A percentile compares a stretch with the other conserved stretches of the same genome.
Conservation (phyloP, 1,284 basidiomycete genomes). For the Microbotryomycetes sp. region DNA sequence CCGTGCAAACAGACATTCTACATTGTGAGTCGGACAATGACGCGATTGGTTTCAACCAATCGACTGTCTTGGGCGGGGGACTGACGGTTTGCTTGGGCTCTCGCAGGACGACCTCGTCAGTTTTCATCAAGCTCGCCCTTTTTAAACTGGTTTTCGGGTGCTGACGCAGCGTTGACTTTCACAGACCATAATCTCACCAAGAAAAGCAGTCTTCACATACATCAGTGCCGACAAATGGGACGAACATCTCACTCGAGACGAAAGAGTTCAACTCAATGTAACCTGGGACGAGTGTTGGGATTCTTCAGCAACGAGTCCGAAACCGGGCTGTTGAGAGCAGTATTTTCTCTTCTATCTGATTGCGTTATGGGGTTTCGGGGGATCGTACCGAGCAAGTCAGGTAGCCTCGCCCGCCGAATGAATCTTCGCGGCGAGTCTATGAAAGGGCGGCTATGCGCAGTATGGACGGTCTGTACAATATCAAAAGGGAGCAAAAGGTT, state of each 20-base stretch:
- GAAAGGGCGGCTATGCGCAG: no score
- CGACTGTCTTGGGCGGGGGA: not conserved
- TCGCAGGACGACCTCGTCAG: conserved; percentile 20
- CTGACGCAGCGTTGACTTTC: not conserved
- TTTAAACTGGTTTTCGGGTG: not conserved
- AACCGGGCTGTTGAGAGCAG: not conserved
- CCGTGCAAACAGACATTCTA: conserved; percentile 30
- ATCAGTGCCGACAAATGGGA: conserved; percentile 26
- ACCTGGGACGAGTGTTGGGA: conserved; percentile 15
- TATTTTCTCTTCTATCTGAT: no score
- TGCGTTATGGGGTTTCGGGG: no score
- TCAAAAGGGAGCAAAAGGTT: no score
- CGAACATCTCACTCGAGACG: conserved; percentile 9
- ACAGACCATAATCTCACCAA: conserved; percentile 15
- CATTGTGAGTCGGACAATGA: conserved; percentile 7
- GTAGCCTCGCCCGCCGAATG: no score
- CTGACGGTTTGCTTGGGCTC: not conserved
- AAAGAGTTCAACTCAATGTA: conserved; percentile 5
- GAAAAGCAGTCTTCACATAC: conserved; percentile 18
- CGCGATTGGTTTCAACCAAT: not conserved
- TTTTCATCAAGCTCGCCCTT: not conserved
- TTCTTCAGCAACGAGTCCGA: no score
- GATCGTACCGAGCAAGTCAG: no score
- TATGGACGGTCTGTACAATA: no score
- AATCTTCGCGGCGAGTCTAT: no score